phyloP scores from a whole-genome alignment of 208 protist species.

The Trypanosoma lewisi region DNA sequence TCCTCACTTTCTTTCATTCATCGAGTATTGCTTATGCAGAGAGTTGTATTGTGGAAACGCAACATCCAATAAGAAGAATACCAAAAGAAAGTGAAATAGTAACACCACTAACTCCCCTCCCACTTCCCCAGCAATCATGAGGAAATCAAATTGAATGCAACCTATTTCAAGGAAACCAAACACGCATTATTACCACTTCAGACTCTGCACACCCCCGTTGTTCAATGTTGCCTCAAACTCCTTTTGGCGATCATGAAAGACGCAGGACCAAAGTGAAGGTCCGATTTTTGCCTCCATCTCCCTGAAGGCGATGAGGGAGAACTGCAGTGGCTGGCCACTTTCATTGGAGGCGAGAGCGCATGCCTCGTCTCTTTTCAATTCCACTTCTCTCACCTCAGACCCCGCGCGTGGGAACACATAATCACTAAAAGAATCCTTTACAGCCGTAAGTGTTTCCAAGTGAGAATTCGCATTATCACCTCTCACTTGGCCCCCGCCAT shows the following conservation, averaged over 20 bases:
- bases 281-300: constrained; percentile 28
- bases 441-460: constrained; percentile 12
- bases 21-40: no score
- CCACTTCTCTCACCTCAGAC: neutral
- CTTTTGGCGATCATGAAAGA: constrained; percentile 73
- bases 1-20: no score
- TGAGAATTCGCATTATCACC: constrained; percentile 2
- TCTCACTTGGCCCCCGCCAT: constrained; percentile 95
- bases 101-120: no score
- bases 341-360: neutral
- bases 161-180: no score
- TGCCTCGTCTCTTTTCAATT: neutral
- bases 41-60: no score
- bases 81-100: no score
- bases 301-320: constrained; percentile 32
- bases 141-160: neutral
- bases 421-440: constrained; percentile 17
- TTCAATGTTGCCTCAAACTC: constrained; percentile 61
- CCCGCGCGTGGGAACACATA: constrained; percentile 10
- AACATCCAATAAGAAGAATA: no score
- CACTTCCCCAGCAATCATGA: neutral
- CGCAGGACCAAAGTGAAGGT: constrained; percentile 37
- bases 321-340: constrained; percentile 5
- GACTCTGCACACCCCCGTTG: constrained; percentile 50
- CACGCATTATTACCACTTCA: constrained; percentile 60